phyloP scores from a whole-genome alignment of 768 basidiomycete species.

The Coprinellus micaceus region DNA sequence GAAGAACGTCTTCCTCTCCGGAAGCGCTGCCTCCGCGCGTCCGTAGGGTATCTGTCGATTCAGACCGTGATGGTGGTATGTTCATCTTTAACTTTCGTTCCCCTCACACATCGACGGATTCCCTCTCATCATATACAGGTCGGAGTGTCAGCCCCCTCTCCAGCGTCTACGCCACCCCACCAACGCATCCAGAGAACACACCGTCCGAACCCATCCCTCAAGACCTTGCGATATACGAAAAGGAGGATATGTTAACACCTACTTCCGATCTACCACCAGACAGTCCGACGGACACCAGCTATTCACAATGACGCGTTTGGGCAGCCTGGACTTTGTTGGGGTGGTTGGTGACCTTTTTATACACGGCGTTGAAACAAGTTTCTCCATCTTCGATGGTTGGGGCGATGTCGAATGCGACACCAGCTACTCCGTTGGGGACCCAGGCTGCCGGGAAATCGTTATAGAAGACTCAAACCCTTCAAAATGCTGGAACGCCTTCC shows the following conservation, averaged over 20 bases:
- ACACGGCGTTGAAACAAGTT: conserved; percentile 12
- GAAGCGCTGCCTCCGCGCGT: background rate
- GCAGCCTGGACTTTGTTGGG: conserved; percentile 25
- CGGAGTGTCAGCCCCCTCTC: background rate
- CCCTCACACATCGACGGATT: background rate
- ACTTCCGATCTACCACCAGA: background rate
- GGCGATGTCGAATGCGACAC: too few species aligned
- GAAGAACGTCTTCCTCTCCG: background rate
- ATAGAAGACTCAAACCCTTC: too few species aligned
- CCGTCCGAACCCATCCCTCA: background rate
- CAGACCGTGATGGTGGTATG: background rate
- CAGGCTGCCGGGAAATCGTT: conserved; percentile 23
- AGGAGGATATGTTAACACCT: too few species aligned
- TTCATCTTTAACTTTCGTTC: too few species aligned
- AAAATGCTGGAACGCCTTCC: too few species aligned
- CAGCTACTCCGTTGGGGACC: conserved; percentile 6
- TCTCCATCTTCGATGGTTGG: background rate
- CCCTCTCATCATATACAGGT: background rate
- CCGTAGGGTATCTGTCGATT: background rate
- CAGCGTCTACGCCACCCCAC: background rate
- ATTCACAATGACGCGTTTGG: conserved; percentile 26
- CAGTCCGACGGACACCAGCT: background rate
- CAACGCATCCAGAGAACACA: background rate
- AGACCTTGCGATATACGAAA: too few species aligned
- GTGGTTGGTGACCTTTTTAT: conserved; percentile 16